A percentile compares a stretch with the other conserved stretches of the same genome.
Conservation (phyloP, 75 land plant species). For the Isoetes taiwanensis region DNA sequence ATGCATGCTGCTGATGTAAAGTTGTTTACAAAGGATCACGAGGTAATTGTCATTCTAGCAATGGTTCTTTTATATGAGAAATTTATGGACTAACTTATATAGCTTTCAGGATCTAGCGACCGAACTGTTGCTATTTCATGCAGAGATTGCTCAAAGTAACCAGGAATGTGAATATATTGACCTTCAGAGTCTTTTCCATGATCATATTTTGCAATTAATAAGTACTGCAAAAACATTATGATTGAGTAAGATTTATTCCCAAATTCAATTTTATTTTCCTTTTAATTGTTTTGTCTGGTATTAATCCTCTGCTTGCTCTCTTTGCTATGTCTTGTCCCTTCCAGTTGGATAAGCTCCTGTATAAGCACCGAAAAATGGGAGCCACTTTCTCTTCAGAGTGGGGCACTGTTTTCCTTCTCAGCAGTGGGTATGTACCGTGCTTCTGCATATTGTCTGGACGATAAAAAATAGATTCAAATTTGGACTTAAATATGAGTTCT, state of each 20-base stretch:
- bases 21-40: constrained; percentile 10
- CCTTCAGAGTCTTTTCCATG: background rate
- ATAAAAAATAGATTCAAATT: background rate
- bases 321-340: too few species aligned
- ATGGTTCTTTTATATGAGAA: too few species aligned
- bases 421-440: constrained; percentile 6
- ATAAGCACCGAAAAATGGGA: constrained; percentile 10
- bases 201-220: background rate
- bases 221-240: background rate
- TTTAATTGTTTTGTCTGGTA: background rate
- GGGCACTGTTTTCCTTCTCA: constrained; percentile 7
- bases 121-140: background rate
- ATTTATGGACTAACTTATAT: background rate
- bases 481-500: background rate
- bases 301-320: too few species aligned
- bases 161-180: background rate
- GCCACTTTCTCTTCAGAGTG: constrained; percentile 10
- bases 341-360: constrained; percentile 12
- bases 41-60: background rate
- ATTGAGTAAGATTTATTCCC: background rate
- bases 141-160: background rate
- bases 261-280: background rate
- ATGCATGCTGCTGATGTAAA: background rate
- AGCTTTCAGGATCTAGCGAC: background rate
- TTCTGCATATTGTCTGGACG: background rate